Base-by-base conservation (phyloP, 2,329 filamentous ascomycete genomes). In the Alternaria brassicicola region DNA sequence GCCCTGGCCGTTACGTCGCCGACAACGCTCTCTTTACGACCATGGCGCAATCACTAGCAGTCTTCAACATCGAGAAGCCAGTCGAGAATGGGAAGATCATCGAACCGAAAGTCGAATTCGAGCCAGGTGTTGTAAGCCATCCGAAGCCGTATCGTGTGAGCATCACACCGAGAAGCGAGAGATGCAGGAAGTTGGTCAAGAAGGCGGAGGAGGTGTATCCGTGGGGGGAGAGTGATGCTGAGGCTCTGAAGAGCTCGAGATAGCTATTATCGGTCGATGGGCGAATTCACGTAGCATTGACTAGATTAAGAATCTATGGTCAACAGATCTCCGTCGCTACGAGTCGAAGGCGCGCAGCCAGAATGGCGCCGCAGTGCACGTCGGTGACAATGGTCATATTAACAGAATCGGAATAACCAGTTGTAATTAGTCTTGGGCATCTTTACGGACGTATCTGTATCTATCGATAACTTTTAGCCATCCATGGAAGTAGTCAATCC, bases 11-110 rank as follows among this genome's bases (percentile, higher is more conserved):
- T 1, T 67, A 76, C 10, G 65, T 82, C 3, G 81, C 80, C 0
- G 79, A 82, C 13, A 72, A 72, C 9, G 74, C 78, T 1, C 47
- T 82, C 0, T 82, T 75, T 54, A 63, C 81, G 13, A 79, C 67
- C 15, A 75, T 82, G 13, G 81, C 77, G 0, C 81, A 81, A 21
- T 69, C 76, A 0, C 67, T 87, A 1, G 77, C 84, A 0, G 80
- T 80, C 0, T 86, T 86, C 52, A 71, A 77, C 3, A 72, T 85
- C 13, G 59, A 62, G 12, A 81, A 81, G 52, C 59, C 63, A 0
- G 54, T 78, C 6, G 73, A 76, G 21, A 68, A 78, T 5, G 82
- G 79, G 0, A 72, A 66, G 17, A 72, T 75, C 9, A 66, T 81
- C 0, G 78, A 76, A 21, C 70, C 76, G 0, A 65, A 71, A 19